Conservation (phyloP, 305 asterid genomes). For the Fraxinus sp. region DNA sequence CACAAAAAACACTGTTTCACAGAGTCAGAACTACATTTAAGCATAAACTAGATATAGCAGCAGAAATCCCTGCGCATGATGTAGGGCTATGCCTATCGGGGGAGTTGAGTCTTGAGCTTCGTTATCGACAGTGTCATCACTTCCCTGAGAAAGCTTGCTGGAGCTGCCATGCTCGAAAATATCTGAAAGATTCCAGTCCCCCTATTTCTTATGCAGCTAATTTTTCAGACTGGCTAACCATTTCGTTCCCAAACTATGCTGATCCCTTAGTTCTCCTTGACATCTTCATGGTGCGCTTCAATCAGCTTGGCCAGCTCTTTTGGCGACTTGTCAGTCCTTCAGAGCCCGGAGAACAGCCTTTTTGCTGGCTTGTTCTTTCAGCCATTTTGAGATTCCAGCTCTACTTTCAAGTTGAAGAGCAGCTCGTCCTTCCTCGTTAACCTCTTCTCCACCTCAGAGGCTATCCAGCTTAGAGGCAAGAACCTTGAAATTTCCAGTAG, state of each 20-base stretch:
- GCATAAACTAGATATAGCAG: background rate
- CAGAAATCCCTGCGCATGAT: background rate
- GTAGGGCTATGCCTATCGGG: background rate
- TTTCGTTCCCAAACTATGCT: background rate
- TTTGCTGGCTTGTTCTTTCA: background rate
- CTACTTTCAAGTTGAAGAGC: background rate
- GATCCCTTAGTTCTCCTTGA: background rate
- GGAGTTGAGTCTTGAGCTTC: background rate
- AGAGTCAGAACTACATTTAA: background rate
- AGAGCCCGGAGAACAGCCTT: background rate
- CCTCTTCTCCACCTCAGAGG: background rate
- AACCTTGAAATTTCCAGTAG: background rate
- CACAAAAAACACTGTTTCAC: background rate
- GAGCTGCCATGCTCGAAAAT: background rate
- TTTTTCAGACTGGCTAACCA: background rate
- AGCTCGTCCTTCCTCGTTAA: background rate
- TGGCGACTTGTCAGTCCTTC: background rate
- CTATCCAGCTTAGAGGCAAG: background rate
- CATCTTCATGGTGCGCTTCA: background rate
- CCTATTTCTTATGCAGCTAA: background rate
- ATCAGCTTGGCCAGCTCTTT: background rate
- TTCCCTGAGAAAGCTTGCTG: background rate
- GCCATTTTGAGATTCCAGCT: background rate
- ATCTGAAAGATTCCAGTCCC: background rate
- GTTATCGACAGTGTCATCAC: background rate